These are phyloP conservation scores for Agrocybe chaxingu DNA, from an alignment of 768 basidiomycete genomes.

Conservation along the genomic window DNA sequence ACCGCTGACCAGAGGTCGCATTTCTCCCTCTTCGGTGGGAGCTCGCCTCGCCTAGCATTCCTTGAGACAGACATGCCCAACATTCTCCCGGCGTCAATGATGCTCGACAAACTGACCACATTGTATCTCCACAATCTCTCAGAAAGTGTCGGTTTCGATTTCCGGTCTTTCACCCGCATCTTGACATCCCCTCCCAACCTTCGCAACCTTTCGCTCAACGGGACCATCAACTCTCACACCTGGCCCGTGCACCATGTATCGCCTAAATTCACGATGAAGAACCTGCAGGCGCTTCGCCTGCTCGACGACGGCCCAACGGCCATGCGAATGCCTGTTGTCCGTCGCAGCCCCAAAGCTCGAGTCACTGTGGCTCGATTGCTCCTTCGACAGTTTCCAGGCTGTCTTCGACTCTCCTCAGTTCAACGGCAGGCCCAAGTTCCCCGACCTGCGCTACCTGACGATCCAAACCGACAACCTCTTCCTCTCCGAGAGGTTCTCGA, in stretches of 20 bases:
- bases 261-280: constrained; percentile 17
- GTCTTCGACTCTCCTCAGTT: constrained; percentile 21
- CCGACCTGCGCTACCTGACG: constrained; percentile 31
- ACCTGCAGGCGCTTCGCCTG: constrained; percentile 27
- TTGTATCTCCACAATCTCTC: constrained; percentile 24
- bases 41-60: constrained; percentile 19
- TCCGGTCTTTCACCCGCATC: constrained; percentile 15
- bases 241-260: constrained; percentile 18
- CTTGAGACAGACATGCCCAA: constrained; percentile 25
- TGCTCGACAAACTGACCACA: constrained; percentile 26
- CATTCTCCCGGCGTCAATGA: constrained; percentile 17
- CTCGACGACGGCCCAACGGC: constrained; percentile 19
- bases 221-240: constrained; percentile 10
- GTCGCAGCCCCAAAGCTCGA: constrained; percentile 28
- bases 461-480: constrained; percentile 20
- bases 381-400: constrained; percentile 16
- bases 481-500: constrained; percentile 15
- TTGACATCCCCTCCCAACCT: constrained; percentile 20
- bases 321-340: constrained; percentile 23
- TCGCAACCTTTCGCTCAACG: constrained; percentile 27
- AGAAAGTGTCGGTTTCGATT: constrained; percentile 7
- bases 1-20: neutral
- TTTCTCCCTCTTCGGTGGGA: constrained; percentile 15
- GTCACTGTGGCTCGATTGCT: constrained; percentile 32
- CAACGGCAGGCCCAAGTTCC: constrained; percentile 20